phyloP scores from a whole-genome alignment of 2,329 filamentous ascomycete genomes.

The Botrytis deweyae region DNA sequence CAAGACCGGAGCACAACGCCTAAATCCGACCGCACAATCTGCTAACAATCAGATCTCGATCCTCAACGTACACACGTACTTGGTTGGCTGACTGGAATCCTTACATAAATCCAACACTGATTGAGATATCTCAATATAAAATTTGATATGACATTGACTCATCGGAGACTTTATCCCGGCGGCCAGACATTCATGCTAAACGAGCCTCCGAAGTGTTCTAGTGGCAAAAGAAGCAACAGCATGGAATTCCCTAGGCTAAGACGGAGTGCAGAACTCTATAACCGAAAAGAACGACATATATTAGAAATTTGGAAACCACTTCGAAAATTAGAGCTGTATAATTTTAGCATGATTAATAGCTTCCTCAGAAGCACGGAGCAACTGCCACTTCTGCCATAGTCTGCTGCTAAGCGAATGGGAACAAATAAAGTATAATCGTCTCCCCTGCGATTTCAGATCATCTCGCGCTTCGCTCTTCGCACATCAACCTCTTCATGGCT shows the following conservation, averaged over 20 bases:
- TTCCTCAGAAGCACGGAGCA: constrained; percentile 15
- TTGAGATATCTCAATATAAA: constrained; percentile 5
- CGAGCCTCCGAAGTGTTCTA: not conserved
- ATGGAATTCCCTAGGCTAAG: not conserved
- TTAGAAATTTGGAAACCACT: not conserved
- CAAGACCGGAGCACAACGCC: not conserved
- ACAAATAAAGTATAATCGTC: constrained; percentile 17
- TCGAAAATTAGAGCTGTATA: constrained; percentile 1
- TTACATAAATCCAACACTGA: not conserved
- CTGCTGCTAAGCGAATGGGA: constrained; percentile 13
- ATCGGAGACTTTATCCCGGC: not conserved
- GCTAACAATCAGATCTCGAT: not conserved
- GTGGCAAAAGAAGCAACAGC: not conserved
- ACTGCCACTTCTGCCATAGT: constrained; percentile 16
- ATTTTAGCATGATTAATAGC: constrained; percentile 3
- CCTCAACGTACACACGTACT: not conserved
- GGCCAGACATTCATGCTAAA: not conserved
- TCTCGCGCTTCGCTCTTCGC: not conserved
- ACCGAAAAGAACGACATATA: not conserved
- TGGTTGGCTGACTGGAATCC: not conserved
- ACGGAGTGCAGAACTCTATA: constrained; percentile 5
- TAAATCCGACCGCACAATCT: not conserved
- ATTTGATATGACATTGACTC: not conserved
- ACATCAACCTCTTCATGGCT: constrained; percentile 1
- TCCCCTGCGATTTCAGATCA: constrained; percentile 16